phyloP scores from a whole-genome alignment of 352 stramenopile species.

The Pythium phragmiticola region DNA sequence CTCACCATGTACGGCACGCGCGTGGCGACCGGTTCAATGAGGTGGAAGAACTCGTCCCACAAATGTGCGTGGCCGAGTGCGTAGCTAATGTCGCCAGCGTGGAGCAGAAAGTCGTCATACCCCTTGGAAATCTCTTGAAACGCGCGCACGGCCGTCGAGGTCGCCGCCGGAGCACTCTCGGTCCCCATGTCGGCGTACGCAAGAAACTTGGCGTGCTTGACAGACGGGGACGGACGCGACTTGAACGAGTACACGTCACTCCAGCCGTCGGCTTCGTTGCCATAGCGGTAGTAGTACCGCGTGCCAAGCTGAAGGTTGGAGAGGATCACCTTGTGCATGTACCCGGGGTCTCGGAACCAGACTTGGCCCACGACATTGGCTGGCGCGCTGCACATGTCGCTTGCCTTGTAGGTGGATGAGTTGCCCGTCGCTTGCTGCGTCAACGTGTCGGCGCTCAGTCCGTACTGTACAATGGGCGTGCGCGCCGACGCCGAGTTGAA shows the following conservation, averaged over 20 bases:
- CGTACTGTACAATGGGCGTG: conserved; percentile 52
- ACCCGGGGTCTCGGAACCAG: conserved; percentile 74
- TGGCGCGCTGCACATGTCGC: conserved; percentile 61
- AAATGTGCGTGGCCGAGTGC: conserved; percentile 48
- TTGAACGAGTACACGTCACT: conserved; percentile 65
- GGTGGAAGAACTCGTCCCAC: conserved; percentile 77
- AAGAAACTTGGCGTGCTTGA: conserved; percentile 59
- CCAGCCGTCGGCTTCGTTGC: conserved; percentile 73
- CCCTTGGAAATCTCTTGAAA: conserved; percentile 31
- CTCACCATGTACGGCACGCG: conserved; percentile 79
- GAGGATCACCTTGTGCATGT: conserved; percentile 80
- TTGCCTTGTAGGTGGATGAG: conserved; percentile 63
- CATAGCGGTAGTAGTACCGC: conserved; percentile 80
- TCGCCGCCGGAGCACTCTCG: conserved; percentile 32
- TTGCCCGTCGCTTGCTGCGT: conserved; percentile 32
- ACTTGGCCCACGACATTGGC: conserved; percentile 62
- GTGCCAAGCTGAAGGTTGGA: conserved; percentile 35
- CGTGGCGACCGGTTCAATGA: conserved; percentile 68
- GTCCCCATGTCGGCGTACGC: conserved; percentile 84
- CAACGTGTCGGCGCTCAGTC: conserved; percentile 31
- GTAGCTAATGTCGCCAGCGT: conserved; percentile 40
- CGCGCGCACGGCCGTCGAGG: conserved; percentile 28
- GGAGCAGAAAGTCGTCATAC: conserved; percentile 38
- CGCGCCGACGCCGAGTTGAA: conserved; percentile 68
- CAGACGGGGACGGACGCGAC: conserved; percentile 27